A percentile compares a stretch with the other conserved stretches of the same genome.
Conservation (phyloP, 2,329 filamentous ascomycete genomes). For the Pseudocercospora cruenta region DNA sequence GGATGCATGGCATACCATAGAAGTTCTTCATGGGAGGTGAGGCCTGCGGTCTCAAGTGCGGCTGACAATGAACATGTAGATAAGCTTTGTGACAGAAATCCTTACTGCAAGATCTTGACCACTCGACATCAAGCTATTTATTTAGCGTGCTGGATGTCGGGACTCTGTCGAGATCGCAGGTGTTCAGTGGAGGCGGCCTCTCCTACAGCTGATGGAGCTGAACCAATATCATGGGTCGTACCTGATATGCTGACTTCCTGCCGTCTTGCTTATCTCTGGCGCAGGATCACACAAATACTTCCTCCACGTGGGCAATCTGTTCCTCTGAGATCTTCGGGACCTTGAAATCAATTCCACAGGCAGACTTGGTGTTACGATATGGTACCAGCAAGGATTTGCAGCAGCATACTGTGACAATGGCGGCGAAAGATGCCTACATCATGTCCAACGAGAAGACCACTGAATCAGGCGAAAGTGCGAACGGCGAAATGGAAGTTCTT, state of each 20-base stretch:
- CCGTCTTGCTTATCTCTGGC: neutral
- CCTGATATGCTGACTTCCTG: neutral
- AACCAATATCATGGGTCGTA: neutral
- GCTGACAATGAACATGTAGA: neutral
- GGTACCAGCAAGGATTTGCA: neutral
- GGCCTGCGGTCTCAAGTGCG: neutral
- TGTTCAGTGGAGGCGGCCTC: neutral
- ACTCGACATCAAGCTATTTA: neutral
- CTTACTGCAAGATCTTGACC: neutral
- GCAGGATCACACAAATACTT: no score
- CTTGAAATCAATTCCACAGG: neutral
- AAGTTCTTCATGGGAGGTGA: neutral
- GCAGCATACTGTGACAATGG: neutral
- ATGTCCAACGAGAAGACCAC: neutral
- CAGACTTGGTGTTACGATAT: neutral
- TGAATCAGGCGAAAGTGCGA: neutral
- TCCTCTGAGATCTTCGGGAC: neutral
- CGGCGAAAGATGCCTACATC: neutral
- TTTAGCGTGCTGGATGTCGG: neutral
- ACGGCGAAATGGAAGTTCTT: neutral
- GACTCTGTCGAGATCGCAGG: neutral
- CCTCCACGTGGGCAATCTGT: neutral
- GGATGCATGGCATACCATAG: neutral
- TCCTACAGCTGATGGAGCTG: neutral
- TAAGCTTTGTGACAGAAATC: slow-evolving; percentile 1